Base-by-base conservation (phyloP, 257 asterid species). In the Solanum chilense region DNA sequence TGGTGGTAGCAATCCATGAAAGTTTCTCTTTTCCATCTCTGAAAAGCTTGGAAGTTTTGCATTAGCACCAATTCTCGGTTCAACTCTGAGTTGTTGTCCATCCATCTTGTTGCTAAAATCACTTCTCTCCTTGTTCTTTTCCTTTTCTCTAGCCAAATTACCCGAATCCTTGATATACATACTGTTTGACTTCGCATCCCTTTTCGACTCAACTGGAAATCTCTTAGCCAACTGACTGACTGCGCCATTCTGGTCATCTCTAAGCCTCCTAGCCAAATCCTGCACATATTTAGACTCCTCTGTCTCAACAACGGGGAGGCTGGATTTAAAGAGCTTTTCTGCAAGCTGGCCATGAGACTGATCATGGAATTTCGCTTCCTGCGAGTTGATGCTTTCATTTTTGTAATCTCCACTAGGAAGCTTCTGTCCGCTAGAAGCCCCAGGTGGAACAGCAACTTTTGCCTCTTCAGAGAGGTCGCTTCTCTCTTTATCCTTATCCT, bases 221-320 rank as follows among this genome's bases (percentile, higher is more conserved):
- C 85, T 89, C 86, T 89, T 94, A 12, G 91, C 92, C 74, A 90
- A 88, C 81, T 89, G 93, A 89, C 70, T 31, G 42, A 33, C 45
- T 81, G 70, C 69, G 42, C 88, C 90, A 85, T 88, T 91, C 85
- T 89, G 90, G 47, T 91, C 95, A 71, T 78, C 87, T 86, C 88
- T 92, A 86, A 89, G 89, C 91, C 98, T 90, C 92, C 92, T 87
- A 64, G 90, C 95, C 93, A 93, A 86, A 85, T 94, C 96, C 91
- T 75, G 93, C 74, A 92, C 91, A 89, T 87, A 92, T 90, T 92
- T 93, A 52, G 95, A 87, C 83, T 91, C 96, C 81, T 89, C 94
- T 35, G 64, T 88, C 74, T 66, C 91, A 85, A 52, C 88, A 83
- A 89, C 41, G 52, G 86, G 87, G 56, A 84, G 37, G 86, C 74